phyloP scores from a whole-genome alignment of 2,329 filamentous ascomycete genomes.

The Macrophomina pseudophaseolina region DNA sequence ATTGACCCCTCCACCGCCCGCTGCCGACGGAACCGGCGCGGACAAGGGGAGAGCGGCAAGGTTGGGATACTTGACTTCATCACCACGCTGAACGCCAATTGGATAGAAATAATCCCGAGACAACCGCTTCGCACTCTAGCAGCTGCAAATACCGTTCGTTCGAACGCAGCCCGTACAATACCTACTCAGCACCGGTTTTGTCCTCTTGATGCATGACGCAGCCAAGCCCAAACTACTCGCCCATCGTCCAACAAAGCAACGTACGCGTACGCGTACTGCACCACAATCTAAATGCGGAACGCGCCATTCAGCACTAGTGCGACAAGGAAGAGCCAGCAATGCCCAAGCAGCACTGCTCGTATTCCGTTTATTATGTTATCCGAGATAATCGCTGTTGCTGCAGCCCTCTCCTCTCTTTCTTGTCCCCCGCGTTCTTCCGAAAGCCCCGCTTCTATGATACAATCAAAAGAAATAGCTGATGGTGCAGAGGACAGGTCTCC shows the following conservation, averaged over 20 bases:
- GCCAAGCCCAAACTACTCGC: not conserved
- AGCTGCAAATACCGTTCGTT: too few species aligned
- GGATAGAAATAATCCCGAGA: too few species aligned
- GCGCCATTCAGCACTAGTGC: not conserved
- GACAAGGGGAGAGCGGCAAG: too few species aligned
- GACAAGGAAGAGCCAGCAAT: not conserved
- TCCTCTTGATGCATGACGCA: not conserved
- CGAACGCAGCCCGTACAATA: too few species aligned
- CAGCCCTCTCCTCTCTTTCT: not conserved
- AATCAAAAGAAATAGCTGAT: not conserved
- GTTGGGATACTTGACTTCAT: too few species aligned
- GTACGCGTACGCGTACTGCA: slow-evolving; percentile 4
- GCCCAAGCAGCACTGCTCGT: not conserved
- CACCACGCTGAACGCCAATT: too few species aligned
- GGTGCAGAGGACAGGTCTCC: not conserved
- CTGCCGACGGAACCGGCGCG: too few species aligned
- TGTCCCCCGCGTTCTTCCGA: not conserved
- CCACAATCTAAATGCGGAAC: slow-evolving; percentile 3
- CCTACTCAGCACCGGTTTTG: not conserved
- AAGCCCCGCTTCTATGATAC: not conserved
- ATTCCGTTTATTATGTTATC: not conserved
- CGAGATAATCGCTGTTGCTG: not conserved
- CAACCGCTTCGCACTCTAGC: too few species aligned
- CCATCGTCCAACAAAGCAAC: not conserved
- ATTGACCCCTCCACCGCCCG: not conserved